These are phyloP conservation scores for Pythium rhizo-oryzae DNA, from an alignment of 352 stramenopile genomes.

Conservation along the genomic window DNA sequence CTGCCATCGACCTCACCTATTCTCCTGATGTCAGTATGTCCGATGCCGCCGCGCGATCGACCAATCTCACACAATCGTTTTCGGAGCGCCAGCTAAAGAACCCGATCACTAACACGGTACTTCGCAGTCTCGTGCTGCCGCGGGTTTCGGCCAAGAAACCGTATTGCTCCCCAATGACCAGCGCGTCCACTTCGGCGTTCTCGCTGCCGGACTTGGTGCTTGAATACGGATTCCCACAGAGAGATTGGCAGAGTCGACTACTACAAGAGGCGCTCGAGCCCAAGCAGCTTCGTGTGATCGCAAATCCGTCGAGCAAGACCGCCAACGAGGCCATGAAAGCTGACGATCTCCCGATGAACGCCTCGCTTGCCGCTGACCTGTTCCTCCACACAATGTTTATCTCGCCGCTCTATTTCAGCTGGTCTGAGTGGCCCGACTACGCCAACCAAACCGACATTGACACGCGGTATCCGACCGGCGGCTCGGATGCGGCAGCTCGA, in stretches of 20 bases:
- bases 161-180: no score
- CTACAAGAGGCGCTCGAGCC: not conserved
- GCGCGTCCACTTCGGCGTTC: no score
- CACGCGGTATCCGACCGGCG: not conserved
- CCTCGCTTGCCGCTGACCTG: constrained; percentile 11
- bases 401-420: not conserved
- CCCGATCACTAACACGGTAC: not conserved
- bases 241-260: not conserved
- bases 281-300: not conserved
- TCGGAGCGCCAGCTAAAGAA: constrained; percentile 8
- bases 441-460: not conserved
- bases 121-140: not conserved
- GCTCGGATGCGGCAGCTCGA: not conserved
- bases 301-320: not conserved
- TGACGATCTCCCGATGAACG: constrained; percentile 21
- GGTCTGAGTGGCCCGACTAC: not conserved
- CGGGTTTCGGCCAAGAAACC: no score
- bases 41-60: no score
- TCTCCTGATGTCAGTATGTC: no score
- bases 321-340: not conserved
- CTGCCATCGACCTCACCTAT: no score
- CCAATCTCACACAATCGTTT: no score
- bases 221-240: no score
- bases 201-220: no score
- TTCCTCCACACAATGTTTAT: constrained; percentile 8